Conservation (phyloP, 352 stramenopile genomes). For the Saprolegnia parasitica region DNA sequence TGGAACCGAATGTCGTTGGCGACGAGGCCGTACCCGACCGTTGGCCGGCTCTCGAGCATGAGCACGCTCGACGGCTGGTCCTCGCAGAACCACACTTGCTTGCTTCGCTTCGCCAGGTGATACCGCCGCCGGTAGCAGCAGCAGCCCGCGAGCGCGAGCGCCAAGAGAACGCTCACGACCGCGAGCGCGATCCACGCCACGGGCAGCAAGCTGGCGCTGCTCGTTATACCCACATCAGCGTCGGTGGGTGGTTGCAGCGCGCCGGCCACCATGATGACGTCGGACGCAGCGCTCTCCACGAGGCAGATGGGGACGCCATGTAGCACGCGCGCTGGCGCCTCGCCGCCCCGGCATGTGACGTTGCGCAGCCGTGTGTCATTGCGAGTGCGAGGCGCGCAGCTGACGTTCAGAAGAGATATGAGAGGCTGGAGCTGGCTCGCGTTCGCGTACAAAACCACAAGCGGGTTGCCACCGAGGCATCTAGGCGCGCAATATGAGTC, state of each 20-base stretch:
- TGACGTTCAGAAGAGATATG: too few species aligned
- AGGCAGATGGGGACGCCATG: too few species aligned
- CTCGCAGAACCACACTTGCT: conserved; percentile 13
- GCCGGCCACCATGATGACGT: not conserved
- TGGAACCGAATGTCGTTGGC: conserved; percentile 39
- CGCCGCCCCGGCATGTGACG: not conserved
- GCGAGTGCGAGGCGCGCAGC: too few species aligned
- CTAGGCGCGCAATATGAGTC: not conserved
- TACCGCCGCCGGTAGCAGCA: not conserved
- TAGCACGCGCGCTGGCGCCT: not conserved
- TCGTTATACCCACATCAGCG: not conserved
- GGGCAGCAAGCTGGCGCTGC: not conserved
- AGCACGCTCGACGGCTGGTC: conserved; percentile 4
- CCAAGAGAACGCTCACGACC: not conserved
- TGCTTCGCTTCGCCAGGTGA: not conserved
- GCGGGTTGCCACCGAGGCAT: not conserved
- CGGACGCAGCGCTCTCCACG: too few species aligned
- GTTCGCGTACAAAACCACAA: not conserved
- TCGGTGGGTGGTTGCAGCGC: not conserved
- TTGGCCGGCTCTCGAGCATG: conserved; percentile 3
- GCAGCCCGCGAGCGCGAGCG: not conserved
- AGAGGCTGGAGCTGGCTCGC: not conserved
- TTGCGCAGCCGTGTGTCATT: not conserved
- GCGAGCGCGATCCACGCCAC: conserved; percentile 5
- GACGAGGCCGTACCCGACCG: conserved; percentile 6